Evolutionary conservation across 139 green algal genomes (phyloP).

Genomic region (Astrephomene gubernaculifera): DNA sequence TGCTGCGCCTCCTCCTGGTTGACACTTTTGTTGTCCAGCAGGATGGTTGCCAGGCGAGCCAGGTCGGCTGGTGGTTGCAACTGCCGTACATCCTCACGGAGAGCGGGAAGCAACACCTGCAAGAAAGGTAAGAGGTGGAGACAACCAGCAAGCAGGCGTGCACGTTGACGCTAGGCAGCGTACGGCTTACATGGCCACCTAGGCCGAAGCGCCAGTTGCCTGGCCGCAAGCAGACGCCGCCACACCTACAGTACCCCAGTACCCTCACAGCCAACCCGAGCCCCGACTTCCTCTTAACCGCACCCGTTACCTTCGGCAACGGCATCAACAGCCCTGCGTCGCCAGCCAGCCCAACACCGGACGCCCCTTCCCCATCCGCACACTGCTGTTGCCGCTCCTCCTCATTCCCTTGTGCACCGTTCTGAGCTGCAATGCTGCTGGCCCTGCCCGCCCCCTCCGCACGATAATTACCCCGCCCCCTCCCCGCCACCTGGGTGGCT

Average conservation of each 20-base stretch:
- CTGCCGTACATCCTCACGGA: conserved; percentile 67
- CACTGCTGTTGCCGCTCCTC: neutral
- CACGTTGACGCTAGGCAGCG: too few species aligned
- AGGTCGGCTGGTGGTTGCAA: neutral
- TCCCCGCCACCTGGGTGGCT: neutral
- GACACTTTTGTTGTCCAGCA: too few species aligned
- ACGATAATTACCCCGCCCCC: too few species aligned
- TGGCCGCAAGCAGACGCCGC: too few species aligned
- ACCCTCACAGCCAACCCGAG: neutral
- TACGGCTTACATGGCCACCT: too few species aligned
- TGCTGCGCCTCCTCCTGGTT: too few species aligned
- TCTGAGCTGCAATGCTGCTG: neutral
- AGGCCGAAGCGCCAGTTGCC: too few species aligned
- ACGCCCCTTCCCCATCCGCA: neutral
- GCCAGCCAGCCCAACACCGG: neutral
- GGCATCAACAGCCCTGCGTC: too few species aligned
- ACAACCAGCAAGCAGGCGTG: too few species aligned
- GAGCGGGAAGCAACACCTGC: conserved; percentile 76
- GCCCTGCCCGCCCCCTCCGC: neutral
- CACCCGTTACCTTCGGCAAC: too few species aligned
- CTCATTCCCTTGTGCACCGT: neutral
- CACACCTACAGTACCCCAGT: too few species aligned
- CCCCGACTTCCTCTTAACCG: too few species aligned
- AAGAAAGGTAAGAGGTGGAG: neutral
- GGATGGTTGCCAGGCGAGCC: neutral